Percentiles rank a stretch among this genome's conserved stretches.
Conservation (phyloP, 331 rosid genomes). For the Acacia pycnantha region DNA sequence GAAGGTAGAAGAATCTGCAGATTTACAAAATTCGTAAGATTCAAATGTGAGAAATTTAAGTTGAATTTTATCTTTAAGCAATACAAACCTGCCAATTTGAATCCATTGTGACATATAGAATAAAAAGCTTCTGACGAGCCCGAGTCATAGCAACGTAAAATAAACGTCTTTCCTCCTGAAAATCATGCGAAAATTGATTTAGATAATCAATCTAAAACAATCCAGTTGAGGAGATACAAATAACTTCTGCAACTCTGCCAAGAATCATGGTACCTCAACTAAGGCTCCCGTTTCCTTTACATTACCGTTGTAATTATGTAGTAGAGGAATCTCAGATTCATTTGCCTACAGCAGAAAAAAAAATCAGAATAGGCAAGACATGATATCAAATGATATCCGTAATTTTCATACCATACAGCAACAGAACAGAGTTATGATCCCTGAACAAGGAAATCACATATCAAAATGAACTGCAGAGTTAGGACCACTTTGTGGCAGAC, state of each 20-base stretch:
- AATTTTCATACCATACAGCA: slow-evolving; percentile 8
- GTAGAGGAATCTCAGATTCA: slow-evolving; percentile 87
- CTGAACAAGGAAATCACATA: slow-evolving; percentile 16
- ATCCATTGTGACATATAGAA: slow-evolving; percentile 68
- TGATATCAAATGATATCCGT: background rate
- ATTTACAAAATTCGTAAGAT: slow-evolving; percentile 24
- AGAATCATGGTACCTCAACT: slow-evolving; percentile 61
- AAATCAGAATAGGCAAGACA: slow-evolving; percentile 26
- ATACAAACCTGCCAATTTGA: slow-evolving; percentile 85
- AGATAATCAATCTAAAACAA: slow-evolving; percentile 13
- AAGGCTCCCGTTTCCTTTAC: slow-evolving; percentile 63
- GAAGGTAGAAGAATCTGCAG: slow-evolving; percentile 88
- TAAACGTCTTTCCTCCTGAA: slow-evolving; percentile 88
- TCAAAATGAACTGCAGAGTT: background rate
- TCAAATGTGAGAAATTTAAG: background rate
- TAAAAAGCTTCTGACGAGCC: slow-evolving; percentile 71
- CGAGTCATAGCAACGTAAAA: slow-evolving; percentile 98
- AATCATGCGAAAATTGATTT: slow-evolving; percentile 25
- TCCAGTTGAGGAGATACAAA: slow-evolving; percentile 5
- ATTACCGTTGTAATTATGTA: slow-evolving; percentile 66
- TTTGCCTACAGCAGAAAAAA: slow-evolving; percentile 59
- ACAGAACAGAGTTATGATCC: slow-evolving; percentile 8
- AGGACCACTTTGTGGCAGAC: slow-evolving; percentile 4
- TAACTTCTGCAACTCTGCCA: background rate
- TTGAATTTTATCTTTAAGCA: slow-evolving; percentile 19